Conservation (phyloP, 305 asterid species). For the Fraxinus velutina region DNA sequence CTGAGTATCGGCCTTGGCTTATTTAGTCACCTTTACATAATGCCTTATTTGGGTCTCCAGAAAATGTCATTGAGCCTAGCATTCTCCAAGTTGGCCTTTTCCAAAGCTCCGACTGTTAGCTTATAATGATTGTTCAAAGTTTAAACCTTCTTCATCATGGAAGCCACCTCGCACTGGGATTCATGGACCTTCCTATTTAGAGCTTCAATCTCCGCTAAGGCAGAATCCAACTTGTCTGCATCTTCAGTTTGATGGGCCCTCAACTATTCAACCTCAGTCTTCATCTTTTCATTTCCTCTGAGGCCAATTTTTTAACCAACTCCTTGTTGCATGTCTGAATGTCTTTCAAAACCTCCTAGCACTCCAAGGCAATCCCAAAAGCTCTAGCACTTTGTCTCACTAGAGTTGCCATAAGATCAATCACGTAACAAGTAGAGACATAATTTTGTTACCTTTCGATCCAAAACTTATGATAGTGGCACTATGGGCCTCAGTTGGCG, state of each 20-base stretch:
- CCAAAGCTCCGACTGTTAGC: not conserved
- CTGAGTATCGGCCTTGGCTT: too few species aligned
- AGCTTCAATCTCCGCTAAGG: not conserved
- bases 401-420: not conserved
- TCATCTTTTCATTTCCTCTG: not conserved
- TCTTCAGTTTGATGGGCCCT: not conserved
- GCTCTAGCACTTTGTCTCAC: not conserved
- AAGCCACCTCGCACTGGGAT: not conserved
- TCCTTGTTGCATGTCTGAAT: too few species aligned
- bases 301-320: too few species aligned
- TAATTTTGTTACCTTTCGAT: too few species aligned
- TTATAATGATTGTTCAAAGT: not conserved
- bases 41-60: not conserved
- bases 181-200: not conserved
- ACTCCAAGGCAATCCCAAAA: too few species aligned
- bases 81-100: not conserved
- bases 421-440: not conserved
- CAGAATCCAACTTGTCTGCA: not conserved
- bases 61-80: not conserved
- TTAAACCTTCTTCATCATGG: not conserved
- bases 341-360: too few species aligned
- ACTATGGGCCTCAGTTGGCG: not conserved
- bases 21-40: too few species aligned
- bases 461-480: not conserved
- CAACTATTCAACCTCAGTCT: not conserved